These are phyloP conservation scores for Mortierella sp. DNA, from an alignment of 371 early-diverging fungal genomes.

Conservation along the genomic window DNA sequence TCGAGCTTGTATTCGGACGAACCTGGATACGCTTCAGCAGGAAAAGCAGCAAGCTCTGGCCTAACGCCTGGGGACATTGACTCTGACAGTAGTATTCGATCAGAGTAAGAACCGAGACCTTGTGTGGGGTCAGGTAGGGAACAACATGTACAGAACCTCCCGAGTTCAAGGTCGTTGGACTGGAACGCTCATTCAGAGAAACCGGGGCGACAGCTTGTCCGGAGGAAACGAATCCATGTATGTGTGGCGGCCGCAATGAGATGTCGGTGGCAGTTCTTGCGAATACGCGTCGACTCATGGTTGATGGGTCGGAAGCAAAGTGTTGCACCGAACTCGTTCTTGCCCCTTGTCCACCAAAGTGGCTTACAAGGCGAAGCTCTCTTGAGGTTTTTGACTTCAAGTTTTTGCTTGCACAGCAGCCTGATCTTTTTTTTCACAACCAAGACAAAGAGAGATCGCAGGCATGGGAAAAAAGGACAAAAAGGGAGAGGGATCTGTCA, in stretches of 20 bases:
- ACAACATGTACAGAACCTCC: constrained; percentile 24
- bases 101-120: constrained; percentile 37
- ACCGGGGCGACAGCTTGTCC: constrained; percentile 4
- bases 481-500: constrained; percentile 36
- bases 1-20: neutral
- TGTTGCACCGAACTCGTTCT: too few species aligned
- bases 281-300: constrained; percentile 34
- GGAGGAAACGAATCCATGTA: constrained; percentile 5
- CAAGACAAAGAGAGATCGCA: neutral
- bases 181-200: neutral
- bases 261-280: constrained; percentile 47
- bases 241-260: constrained; percentile 27
- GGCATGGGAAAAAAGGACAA: constrained; percentile 53
- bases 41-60: constrained; percentile 18
- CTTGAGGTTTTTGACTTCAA: too few species aligned
- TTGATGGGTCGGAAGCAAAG: too few species aligned
- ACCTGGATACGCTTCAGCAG: constrained; percentile 46
- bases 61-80: constrained; percentile 9
- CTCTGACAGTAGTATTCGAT: constrained; percentile 33
- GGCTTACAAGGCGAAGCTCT: too few species aligned
- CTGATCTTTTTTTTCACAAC: neutral
- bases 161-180: neutral
- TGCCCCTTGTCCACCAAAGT: too few species aligned
- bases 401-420: too few species aligned
- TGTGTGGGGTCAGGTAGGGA: constrained; percentile 43